Percentiles rank a stretch among this genome's conserved stretches.
Conservation (phyloP, 148 eudicot species). For the Rhododendron simsii region DNA sequence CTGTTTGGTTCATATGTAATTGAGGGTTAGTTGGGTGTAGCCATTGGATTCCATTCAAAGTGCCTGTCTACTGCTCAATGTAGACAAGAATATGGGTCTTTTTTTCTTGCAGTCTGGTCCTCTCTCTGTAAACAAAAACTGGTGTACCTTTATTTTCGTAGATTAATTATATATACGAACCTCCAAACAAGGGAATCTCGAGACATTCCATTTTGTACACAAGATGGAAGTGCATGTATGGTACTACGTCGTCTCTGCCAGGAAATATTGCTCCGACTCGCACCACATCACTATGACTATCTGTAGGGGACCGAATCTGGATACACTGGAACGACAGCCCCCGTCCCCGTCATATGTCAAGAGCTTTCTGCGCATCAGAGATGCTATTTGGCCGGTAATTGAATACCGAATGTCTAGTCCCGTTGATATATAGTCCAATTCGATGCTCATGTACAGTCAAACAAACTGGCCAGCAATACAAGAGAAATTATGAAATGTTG, state of each 20-base stretch:
- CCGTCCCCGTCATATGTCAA: too few relatives aligned
- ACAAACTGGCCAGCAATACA: too few relatives aligned
- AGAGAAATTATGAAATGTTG: too few relatives aligned
- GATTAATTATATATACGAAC: neutral
- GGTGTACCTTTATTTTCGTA: neutral
- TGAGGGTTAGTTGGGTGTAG: neutral
- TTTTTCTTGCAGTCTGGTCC: neutral
- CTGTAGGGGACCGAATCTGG: too few relatives aligned
- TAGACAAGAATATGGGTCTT: neutral
- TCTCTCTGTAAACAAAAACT: neutral
- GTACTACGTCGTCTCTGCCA: too few relatives aligned
- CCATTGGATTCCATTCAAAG: neutral
- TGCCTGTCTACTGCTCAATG: neutral
- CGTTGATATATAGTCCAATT: too few relatives aligned
- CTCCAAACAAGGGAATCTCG: neutral
- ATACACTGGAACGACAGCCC: too few relatives aligned
- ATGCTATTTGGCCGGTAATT: neutral
- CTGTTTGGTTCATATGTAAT: neutral
- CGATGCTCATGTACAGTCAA: too few relatives aligned
- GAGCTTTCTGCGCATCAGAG: neutral
- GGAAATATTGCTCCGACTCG: too few relatives aligned
- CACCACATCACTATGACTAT: too few relatives aligned
- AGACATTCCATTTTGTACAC: neutral
- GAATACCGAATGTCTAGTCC: too few relatives aligned
- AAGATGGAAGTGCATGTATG: too few relatives aligned